Evolutionary conservation across 805 yeast genomes (phyloP).

Genomic region (Sugiyamaella americana): DNA sequence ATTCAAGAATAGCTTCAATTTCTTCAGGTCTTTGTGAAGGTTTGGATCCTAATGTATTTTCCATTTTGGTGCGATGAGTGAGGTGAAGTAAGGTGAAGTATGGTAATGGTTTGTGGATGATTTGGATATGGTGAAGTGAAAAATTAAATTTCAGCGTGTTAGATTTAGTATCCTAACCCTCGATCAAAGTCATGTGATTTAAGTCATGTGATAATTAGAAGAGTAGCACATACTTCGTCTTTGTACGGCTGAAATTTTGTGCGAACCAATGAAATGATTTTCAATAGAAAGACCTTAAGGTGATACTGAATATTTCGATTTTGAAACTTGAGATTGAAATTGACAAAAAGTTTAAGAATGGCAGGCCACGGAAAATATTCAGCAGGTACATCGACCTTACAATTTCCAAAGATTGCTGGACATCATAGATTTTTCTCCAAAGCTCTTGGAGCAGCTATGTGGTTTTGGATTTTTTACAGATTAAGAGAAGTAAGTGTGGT

Average conservation of each 20-base stretch:
- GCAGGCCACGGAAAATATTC: slow-evolving; percentile 28
- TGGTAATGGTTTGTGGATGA: too few relatives aligned
- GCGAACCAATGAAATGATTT: slow-evolving; percentile 8
- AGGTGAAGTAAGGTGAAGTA: too few relatives aligned
- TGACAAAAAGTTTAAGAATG: slow-evolving; percentile 10
- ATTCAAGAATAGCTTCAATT: slow-evolving; percentile 36
- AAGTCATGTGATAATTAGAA: too few relatives aligned
- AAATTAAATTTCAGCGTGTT: too few relatives aligned
- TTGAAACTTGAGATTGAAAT: not conserved
- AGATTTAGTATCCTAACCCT: not conserved
- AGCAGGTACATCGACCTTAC: slow-evolving; percentile 48
- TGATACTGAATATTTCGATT: not conserved
- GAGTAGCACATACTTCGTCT: too few relatives aligned
- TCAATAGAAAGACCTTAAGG: not conserved
- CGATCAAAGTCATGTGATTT: not conserved
- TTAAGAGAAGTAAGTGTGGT: slow-evolving; percentile 48
- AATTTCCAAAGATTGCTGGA: slow-evolving; percentile 59
- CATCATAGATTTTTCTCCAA: slow-evolving; percentile 56
- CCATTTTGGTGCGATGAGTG: too few relatives aligned
- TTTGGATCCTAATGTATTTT: slow-evolving; percentile 32
- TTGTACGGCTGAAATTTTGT: not conserved
- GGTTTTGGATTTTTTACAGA: slow-evolving; percentile 84
- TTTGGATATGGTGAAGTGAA: too few relatives aligned
- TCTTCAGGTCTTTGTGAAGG: slow-evolving; percentile 38
- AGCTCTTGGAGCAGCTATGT: slow-evolving; percentile 75